A percentile compares a stretch with the other conserved stretches of the same genome.
Evolutionary conservation across 2,329 filamentous ascomycete genomes (phyloP).

Genomic region (Claviceps sp.): DNA sequence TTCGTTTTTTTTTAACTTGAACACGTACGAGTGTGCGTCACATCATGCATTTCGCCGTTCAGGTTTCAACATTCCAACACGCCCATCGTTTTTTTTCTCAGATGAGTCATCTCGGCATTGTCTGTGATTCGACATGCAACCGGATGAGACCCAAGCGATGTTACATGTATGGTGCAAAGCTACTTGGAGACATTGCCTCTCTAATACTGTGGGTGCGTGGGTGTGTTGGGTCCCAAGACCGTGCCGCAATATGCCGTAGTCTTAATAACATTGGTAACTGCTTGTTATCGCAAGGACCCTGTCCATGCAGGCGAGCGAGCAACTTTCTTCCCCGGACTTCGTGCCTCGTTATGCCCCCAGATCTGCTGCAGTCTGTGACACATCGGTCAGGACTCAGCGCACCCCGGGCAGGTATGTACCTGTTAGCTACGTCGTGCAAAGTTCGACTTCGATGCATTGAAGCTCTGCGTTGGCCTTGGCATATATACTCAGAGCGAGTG

Average conservation of each 20-base stretch:
- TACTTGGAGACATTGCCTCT: background rate
- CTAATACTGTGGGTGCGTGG: background rate
- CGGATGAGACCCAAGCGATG: background rate
- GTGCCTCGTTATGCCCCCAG: background rate
- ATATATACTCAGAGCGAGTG: background rate
- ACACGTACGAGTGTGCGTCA: too few relatives aligned
- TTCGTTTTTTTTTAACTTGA: too few relatives aligned
- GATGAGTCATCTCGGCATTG: background rate
- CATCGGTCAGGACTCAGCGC: background rate
- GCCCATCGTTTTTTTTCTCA: background rate
- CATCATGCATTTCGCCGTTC: background rate
- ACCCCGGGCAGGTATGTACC: background rate
- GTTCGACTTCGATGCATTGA: background rate
- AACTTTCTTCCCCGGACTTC: background rate
- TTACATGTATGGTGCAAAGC: background rate
- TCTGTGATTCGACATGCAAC: background rate
- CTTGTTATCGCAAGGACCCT: background rate
- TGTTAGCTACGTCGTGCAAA: background rate
- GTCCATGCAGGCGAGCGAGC: background rate
- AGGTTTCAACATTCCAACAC: background rate
- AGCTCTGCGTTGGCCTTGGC: background rate
- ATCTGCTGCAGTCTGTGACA: background rate
- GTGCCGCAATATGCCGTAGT: background rate
- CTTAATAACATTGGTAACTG: background rate
- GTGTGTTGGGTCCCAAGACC: background rate